Base-by-base conservation (phyloP, 768 basidiomycete species). In the Pleurotus citrinopileatus region DNA sequence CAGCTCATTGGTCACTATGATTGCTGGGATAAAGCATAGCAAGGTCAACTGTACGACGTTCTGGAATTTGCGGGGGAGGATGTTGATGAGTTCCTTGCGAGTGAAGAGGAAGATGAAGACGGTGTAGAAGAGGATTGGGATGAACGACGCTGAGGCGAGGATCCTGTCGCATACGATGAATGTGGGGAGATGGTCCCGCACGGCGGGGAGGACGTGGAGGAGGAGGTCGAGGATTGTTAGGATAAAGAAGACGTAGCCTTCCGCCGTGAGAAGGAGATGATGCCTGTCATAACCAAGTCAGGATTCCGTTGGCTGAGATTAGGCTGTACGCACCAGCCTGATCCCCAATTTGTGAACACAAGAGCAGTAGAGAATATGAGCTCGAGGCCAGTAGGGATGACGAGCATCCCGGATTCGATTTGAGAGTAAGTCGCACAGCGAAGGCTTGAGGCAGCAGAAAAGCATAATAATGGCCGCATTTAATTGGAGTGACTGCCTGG, bases 371-470 rank as follows among this genome's bases (percentile, higher is more conserved):
- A 75, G 60, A 86, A 80, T 34, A 90, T 61, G 56, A 82, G 66
- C 67, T 90, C 88, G 48, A 90, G 63, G 36, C 69, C 79, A 15
- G 84, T 75, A 26, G 88, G 87, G 56, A 89, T 76, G 57, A 89
- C 67, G 52, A 90, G 68, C 36, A 78, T 60, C 29, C 70, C 66
- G 52, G 72, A 75, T 67, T 90, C 68, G 22, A 70, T 59, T 44
- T 55, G 61, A 48, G 74, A 70, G 54, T 87, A 74, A 40, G 76
- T 73, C 57, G 78, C 67, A 65, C 89, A 92, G 56, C 89, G 89
- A 58, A 92, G 80, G 58, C 82, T 87, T 36, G 86, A 69, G 55
- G 84, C 80, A 32, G 80, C 71, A 26, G 90, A 91, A 57, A 91
- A 72, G 69, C 89, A 92, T 62, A 82, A 70, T 55, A 77, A 75